Conservation (phyloP, 2,329 filamentous ascomycete species). For the Gyromitra esculenta region DNA sequence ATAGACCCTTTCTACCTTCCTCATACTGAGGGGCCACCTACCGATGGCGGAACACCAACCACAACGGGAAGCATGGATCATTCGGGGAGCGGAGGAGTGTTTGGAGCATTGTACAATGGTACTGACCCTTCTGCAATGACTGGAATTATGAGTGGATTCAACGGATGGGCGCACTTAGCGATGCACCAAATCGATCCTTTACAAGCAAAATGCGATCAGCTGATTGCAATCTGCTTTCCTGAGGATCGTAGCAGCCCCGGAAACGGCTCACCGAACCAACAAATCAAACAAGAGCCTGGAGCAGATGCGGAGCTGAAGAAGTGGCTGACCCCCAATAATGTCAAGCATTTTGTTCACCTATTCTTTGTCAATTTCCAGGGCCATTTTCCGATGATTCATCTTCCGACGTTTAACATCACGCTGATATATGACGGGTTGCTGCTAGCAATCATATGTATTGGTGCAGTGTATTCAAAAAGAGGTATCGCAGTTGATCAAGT, state of each 20-base stretch:
- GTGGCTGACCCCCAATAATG: conserved; percentile 73
- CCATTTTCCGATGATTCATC: conserved; percentile 77
- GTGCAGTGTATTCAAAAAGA: conserved; percentile 76
- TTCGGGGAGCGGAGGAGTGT: conserved; percentile 22
- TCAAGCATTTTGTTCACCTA: conserved; percentile 75
- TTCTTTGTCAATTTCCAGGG: conserved; percentile 75
- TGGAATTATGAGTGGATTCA: conserved; percentile 43
- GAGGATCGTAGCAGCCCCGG: conserved; percentile 39
- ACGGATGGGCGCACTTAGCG: conserved; percentile 39
- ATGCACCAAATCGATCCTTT: conserved; percentile 50
- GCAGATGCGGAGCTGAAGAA: conserved; percentile 64
- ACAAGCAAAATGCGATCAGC: conserved; percentile 52
- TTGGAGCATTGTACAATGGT: conserved; percentile 37
- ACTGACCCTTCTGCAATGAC: conserved; percentile 36
- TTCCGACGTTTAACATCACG: conserved; percentile 74
- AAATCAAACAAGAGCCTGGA: conserved; percentile 61
- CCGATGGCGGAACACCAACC: conserved; percentile 46
- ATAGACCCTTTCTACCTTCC: conserved; percentile 44
- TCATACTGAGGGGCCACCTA: conserved; percentile 35
- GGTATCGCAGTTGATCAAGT: conserved; percentile 68
- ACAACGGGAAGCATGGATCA: conserved; percentile 47
- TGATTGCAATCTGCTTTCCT: conserved; percentile 51
- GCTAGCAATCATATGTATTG: conserved; percentile 76
- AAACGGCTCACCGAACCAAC: conserved; percentile 34
- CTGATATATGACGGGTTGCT: conserved; percentile 74